These are phyloP conservation scores for Spirogloea muscicola DNA, from an alignment of 139 green algal species.

Conservation along the genomic window DNA sequence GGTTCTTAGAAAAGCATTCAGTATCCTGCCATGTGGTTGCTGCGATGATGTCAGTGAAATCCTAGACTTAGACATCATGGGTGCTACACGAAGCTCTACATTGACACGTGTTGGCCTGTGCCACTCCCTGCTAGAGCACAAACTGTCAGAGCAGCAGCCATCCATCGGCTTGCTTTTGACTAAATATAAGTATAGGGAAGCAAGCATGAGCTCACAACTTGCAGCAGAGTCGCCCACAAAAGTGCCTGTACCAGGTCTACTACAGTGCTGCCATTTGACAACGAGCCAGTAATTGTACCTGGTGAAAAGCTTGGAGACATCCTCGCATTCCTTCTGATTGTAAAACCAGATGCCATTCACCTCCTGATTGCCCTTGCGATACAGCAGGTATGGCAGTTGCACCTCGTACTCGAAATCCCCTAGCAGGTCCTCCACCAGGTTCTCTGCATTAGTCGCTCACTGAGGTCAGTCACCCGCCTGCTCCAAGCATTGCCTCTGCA, in stretches of 20 bases:
- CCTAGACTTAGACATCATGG: not conserved
- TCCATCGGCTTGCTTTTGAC: not conserved
- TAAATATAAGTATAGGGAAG: not conserved
- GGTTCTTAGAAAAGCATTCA: slow-evolving; percentile 29
- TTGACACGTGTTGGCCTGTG: not conserved
- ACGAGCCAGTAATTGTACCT: slow-evolving; percentile 2
- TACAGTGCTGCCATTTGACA: not conserved
- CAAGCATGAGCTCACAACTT: not conserved
- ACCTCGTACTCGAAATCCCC: slow-evolving; percentile 69
- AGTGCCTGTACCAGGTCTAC: not conserved
- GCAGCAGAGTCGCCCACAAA: not conserved
- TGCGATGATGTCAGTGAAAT: too few species aligned
- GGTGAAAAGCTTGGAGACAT: slow-evolving; percentile 60
- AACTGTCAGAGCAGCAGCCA: not conserved
- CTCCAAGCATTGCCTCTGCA: not conserved
- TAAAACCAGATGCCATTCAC: slow-evolving; percentile 92
- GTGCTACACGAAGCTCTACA: not conserved
- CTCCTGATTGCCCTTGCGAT: slow-evolving; percentile 71
- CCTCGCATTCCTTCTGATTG: slow-evolving; percentile 67
- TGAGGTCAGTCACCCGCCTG: not conserved
- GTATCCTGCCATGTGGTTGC: slow-evolving; percentile 11
- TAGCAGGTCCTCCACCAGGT: slow-evolving; percentile 71
- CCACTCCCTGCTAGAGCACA: not conserved
- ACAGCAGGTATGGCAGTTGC: slow-evolving; percentile 77
- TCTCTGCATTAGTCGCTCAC: slow-evolving; percentile 51